Percentiles rank a stretch among this genome's conserved stretches.
These are phyloP conservation scores for Pilasporangium apinafurcum DNA, from an alignment of 352 stramenopile genomes.

Conservation along the genomic window DNA sequence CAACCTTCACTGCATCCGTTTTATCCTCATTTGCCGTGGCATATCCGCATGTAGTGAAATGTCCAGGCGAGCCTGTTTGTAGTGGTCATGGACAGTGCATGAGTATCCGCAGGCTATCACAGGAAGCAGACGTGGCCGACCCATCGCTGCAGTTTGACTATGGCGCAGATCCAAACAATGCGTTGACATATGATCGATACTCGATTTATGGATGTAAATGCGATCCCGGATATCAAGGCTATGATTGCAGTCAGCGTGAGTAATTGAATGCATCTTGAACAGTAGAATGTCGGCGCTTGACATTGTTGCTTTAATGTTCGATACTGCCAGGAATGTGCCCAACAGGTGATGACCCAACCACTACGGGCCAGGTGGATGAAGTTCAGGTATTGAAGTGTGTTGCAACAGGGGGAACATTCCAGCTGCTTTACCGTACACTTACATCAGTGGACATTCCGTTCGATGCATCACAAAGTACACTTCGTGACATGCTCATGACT, in stretches of 20 bases:
- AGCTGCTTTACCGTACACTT: conserved; percentile 47
- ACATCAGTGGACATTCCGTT: conserved; percentile 52
- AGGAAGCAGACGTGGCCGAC: conserved; percentile 46
- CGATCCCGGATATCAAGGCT: conserved; percentile 85
- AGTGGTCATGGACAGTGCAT: conserved; percentile 75
- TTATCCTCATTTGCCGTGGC: not conserved
- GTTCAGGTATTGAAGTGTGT: conserved; percentile 72
- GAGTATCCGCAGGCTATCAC: conserved; percentile 58
- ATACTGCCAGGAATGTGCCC: conserved; percentile 65
- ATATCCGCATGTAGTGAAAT: conserved; percentile 73
- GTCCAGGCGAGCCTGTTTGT: conserved; percentile 39
- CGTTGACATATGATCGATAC: conserved; percentile 72
- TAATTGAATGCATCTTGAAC: not conserved
- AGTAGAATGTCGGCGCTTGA: no score
- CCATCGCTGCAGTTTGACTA: conserved; percentile 59
- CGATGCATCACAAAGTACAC: conserved; percentile 18
- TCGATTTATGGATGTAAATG: conserved; percentile 86
- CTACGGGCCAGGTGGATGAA: conserved; percentile 74
- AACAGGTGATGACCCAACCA: conserved; percentile 82
- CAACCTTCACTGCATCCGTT: not conserved
- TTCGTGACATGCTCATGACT: conserved; percentile 52
- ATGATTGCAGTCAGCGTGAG: conserved; percentile 80
- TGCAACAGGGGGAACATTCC: conserved; percentile 46
- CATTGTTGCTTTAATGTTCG: not conserved
- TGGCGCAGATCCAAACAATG: conserved; percentile 55